phyloP scores from a whole-genome alignment of 768 basidiomycete genomes.

The Leccinum pellstonianum region DNA sequence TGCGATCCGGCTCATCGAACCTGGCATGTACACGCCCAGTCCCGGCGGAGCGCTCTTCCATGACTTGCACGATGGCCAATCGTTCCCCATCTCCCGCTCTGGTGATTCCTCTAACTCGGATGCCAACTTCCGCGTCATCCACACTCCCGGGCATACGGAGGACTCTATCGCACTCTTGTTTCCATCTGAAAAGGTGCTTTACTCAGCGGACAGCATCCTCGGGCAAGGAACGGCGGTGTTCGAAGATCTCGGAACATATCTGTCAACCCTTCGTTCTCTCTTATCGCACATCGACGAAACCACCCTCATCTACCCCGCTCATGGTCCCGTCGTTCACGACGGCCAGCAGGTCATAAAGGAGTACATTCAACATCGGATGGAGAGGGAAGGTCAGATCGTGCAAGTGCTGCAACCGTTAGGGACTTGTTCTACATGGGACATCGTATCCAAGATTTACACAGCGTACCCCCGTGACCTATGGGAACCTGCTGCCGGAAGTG shows the following conservation, averaged over 20 bases:
- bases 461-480: conserved; percentile 69
- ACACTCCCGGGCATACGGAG: conserved; percentile 87
- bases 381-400: conserved; percentile 80
- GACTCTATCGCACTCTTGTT: conserved; percentile 82
- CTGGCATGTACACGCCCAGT: conserved; percentile 46
- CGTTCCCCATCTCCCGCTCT: conserved; percentile 37
- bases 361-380: conserved; percentile 80
- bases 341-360: conserved; percentile 58
- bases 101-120: background rate
- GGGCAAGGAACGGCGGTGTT: conserved; percentile 91
- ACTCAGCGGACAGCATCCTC: conserved; percentile 89
- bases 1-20: conserved; percentile 38
- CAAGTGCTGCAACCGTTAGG: conserved; percentile 39
- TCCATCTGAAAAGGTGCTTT: conserved; percentile 68
- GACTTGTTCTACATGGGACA: conserved; percentile 61
- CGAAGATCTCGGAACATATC: conserved; percentile 73
- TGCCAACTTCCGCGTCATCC: conserved; percentile 56
- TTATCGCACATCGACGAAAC: conserved; percentile 43
- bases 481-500: conserved; percentile 67
- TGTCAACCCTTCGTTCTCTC: conserved; percentile 61
- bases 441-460: conserved; percentile 68
- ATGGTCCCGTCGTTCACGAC: conserved; percentile 74
- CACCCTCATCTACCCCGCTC: conserved; percentile 76
- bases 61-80: conserved; percentile 56
- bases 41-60: conserved; percentile 50